Percentiles rank a stretch among this genome's conserved stretches.
Evolutionary conservation across 495 filamentous ascomycete genomes (phyloP).

Genomic region (Annulohypoxylon moriforme): DNA sequence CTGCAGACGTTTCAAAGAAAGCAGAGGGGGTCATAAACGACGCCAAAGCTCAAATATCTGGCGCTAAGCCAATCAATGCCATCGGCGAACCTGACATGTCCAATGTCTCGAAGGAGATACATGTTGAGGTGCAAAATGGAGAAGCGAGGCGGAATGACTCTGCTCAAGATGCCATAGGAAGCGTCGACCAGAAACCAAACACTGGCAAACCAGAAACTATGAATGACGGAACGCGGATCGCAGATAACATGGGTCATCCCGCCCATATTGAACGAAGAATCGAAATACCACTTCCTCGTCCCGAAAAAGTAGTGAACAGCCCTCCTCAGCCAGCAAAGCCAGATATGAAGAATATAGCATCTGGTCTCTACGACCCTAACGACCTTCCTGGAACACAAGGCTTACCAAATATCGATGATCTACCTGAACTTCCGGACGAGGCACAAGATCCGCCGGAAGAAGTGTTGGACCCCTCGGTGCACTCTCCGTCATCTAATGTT

Average conservation of each 20-base stretch:
- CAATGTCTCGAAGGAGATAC: slow-evolving; percentile 24
- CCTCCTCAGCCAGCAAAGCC: slow-evolving; percentile 14
- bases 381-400: slow-evolving; percentile 36
- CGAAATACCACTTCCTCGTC: slow-evolving; percentile 45
- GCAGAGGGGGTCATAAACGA: slow-evolving; percentile 30
- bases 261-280: slow-evolving; percentile 46
- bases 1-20: slow-evolving; percentile 35
- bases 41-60: neutral
- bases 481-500: slow-evolving; percentile 41
- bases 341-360: slow-evolving; percentile 22
- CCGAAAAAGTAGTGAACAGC: slow-evolving; percentile 16
- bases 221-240: slow-evolving; percentile 17
- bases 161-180: neutral
- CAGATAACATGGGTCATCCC: slow-evolving; percentile 47
- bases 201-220: neutral
- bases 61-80: slow-evolving; percentile 13
- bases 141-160: neutral
- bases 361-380: slow-evolving; percentile 33
- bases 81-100: slow-evolving; percentile 36
- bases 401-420: slow-evolving; percentile 33
- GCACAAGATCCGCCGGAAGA: slow-evolving; percentile 47
- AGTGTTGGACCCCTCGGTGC: slow-evolving; percentile 44
- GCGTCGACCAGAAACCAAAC: neutral
- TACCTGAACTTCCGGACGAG: slow-evolving; percentile 34
- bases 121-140: slow-evolving; percentile 4